A percentile compares a stretch with the other conserved stretches of the same genome.
Evolutionary conservation across 495 filamentous ascomycete genomes (phyloP).

Genomic region (Aspergillus indologenus): DNA sequence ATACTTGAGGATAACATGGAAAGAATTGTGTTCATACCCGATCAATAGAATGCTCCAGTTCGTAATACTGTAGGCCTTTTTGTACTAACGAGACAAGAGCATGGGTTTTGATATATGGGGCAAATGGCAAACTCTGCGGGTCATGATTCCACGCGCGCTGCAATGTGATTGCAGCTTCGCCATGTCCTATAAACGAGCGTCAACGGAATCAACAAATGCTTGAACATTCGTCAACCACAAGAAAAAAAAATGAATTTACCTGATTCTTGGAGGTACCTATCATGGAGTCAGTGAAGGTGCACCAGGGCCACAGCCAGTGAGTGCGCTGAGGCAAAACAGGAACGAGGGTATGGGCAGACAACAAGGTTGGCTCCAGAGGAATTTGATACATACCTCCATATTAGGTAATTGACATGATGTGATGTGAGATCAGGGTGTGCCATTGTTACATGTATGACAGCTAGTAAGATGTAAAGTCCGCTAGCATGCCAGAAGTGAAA

Average conservation of each 20-base stretch:
- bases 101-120: conserved; percentile 70
- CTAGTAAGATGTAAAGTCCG: conserved; percentile 31
- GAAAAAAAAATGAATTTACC: conserved; percentile 49
- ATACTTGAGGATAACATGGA: conserved; percentile 5
- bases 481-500: conserved; percentile 38
- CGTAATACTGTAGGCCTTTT: conserved; percentile 73
- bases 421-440: conserved; percentile 65
- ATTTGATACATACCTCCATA: conserved; percentile 81
- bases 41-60: conserved; percentile 59
- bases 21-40: conserved; percentile 49
- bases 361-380: conserved; percentile 6
- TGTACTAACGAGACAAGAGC: conserved; percentile 72
- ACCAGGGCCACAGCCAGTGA: not conserved
- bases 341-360: not conserved
- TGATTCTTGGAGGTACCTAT: conserved; percentile 84
- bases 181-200: conserved; percentile 41
- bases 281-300: conserved; percentile 28
- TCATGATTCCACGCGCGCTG: conserved; percentile 78
- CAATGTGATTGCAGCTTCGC: conserved; percentile 73
- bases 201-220: conserved; percentile 20
- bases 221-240: conserved; percentile 10
- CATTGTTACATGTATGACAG: conserved; percentile 49
- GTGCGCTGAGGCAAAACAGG: not conserved
- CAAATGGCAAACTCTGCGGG: conserved; percentile 73
- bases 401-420: conserved; percentile 95